These are phyloP conservation scores for Canavalia ensiformis DNA, from an alignment of 306 rosid species.

Conservation along the genomic window DNA sequence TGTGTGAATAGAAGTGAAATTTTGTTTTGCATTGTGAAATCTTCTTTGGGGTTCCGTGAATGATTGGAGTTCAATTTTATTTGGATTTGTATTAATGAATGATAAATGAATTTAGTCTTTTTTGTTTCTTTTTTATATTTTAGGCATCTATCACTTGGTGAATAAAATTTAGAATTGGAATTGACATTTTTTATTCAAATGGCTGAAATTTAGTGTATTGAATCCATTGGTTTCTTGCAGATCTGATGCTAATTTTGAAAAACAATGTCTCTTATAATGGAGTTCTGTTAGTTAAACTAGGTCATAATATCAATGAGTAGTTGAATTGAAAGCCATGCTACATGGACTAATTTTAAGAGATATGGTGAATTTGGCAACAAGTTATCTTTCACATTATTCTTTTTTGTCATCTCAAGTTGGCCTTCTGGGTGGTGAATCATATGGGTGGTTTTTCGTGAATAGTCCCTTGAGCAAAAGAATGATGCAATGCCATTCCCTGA, in stretches of 20 bases:
- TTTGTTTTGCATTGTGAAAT: slow-evolving; percentile 26
- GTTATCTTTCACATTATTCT: background rate
- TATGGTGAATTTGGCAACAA: slow-evolving; percentile 17
- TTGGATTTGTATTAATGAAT: slow-evolving; percentile 3
- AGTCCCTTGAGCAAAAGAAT: slow-evolving; percentile 1
- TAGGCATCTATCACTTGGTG: background rate
- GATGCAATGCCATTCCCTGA: background rate
- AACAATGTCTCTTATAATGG: background rate
- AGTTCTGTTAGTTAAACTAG: slow-evolving; percentile 6
- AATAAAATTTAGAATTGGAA: slow-evolving; percentile 17
- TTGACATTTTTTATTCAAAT: slow-evolving; percentile 3
- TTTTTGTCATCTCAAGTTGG: slow-evolving; percentile 19
- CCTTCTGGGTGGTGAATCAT: background rate
- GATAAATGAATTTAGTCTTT: slow-evolving; percentile 37
- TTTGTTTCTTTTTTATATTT: background rate
- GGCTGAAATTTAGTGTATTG: background rate
- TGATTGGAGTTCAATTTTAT: background rate
- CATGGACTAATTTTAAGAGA: background rate
- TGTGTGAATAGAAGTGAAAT: background rate
- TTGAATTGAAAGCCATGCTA: slow-evolving; percentile 16
- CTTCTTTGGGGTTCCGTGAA: slow-evolving; percentile 21
- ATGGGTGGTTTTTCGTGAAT: background rate
- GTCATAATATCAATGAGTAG: background rate
- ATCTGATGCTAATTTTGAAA: slow-evolving; percentile 23
- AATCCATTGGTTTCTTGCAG: slow-evolving; percentile 37